Conservation (phyloP, 2,329 filamentous ascomycete genomes). For the Cercospora janseana region DNA sequence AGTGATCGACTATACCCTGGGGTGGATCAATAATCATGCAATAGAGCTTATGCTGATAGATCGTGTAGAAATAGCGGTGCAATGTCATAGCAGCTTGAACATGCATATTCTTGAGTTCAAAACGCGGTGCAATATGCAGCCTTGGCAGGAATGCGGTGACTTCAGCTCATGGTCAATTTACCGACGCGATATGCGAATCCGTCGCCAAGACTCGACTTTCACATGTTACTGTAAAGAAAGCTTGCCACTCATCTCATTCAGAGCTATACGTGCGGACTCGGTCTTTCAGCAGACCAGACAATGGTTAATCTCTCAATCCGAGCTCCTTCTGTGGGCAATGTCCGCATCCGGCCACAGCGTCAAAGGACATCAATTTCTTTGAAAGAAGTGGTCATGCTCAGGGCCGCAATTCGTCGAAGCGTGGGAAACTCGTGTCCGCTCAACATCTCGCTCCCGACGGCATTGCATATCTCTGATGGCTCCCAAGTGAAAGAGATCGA, state of each 20-base stretch:
- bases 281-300: too few species aligned
- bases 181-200: too few species aligned
- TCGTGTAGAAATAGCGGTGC: background rate
- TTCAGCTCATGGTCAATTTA: too few species aligned
- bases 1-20: constrained; percentile 12
- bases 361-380: background rate
- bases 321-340: too few species aligned
- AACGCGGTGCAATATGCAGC: background rate
- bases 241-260: too few species aligned
- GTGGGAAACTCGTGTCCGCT: too few species aligned
- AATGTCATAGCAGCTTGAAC: background rate
- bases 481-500: background rate
- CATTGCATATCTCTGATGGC: background rate
- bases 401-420: background rate
- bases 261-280: too few species aligned
- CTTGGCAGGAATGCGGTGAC: constrained; percentile 9
- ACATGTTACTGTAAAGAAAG: too few species aligned
- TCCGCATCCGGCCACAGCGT: background rate
- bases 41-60: background rate
- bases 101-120: background rate
- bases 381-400: background rate
- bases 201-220: too few species aligned
- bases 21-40: background rate
- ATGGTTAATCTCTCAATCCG: background rate
- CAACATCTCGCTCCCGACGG: too few species aligned